Evolutionary conservation across 1,284 basidiomycete species (phyloP).

Genomic region (Grifola frondosa): DNA sequence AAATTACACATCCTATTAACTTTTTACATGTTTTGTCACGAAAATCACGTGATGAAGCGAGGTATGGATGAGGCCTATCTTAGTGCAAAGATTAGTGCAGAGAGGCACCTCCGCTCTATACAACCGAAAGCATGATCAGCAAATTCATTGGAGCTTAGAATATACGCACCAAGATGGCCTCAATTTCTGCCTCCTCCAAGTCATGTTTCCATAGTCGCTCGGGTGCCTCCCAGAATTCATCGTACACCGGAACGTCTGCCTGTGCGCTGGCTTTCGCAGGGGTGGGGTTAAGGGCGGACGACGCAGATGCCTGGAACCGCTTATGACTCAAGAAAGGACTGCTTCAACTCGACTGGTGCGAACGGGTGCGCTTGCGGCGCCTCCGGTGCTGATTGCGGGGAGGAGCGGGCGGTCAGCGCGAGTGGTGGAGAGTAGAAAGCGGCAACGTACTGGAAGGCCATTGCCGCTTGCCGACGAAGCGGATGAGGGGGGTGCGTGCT

Average conservation of each 20-base stretch:
- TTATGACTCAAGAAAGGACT: constrained; percentile 60
- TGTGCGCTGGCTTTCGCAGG: constrained; percentile 26
- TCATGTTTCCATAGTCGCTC: constrained; percentile 62
- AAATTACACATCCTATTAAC: too few species aligned
- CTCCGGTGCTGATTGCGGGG: constrained; percentile 46
- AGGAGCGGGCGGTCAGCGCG: constrained; percentile 2
- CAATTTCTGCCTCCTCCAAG: constrained; percentile 71
- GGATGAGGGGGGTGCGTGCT: constrained; percentile 69
- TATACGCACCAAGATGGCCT: constrained; percentile 71
- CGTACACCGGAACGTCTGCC: constrained; percentile 42
- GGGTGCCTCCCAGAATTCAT: constrained; percentile 82
- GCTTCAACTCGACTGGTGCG: constrained; percentile 69
- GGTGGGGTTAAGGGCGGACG: constrained; percentile 14
- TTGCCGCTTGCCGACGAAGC: constrained; percentile 73
- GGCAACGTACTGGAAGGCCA: constrained; percentile 58
- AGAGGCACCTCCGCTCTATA: constrained; percentile 74
- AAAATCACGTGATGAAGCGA: neutral
- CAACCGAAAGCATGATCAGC: neutral
- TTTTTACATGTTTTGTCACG: too few species aligned
- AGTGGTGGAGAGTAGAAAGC: neutral
- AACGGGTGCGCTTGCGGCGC: constrained; percentile 72
- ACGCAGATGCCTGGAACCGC: constrained; percentile 44
- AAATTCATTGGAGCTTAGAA: too few species aligned
- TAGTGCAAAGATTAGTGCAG: constrained; percentile 38
- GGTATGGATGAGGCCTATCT: too few species aligned